These are phyloP conservation scores for Ampelocalamus luodianensis DNA, from an alignment of 176 grass and related monocot genomes.

Conservation along the genomic window DNA sequence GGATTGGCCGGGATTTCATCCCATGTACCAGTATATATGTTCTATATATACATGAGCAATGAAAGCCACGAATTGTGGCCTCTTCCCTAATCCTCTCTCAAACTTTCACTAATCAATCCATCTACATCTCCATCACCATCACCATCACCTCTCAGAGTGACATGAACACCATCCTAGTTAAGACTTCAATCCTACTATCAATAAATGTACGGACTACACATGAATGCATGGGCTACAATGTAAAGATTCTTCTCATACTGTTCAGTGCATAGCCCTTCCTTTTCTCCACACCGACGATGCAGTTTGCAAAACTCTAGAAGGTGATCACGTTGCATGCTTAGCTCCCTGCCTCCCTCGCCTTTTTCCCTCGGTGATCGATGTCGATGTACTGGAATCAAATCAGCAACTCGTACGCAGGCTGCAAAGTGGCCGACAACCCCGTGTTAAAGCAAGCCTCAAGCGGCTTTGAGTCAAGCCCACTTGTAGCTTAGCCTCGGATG, in stretches of 20 bases:
- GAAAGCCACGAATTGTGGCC: too few species aligned
- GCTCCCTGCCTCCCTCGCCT: background rate
- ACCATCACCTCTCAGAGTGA: background rate
- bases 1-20: too few species aligned
- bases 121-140: slow-evolving; percentile 4
- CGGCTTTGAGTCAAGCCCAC: too few species aligned
- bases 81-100: too few species aligned
- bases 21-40: too few species aligned
- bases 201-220: background rate
- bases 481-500: slow-evolving; percentile 33
- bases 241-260: background rate
- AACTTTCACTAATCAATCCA: background rate
- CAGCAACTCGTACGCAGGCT: slow-evolving; percentile 36
- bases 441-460: slow-evolving; percentile 47
- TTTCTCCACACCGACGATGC: slow-evolving; percentile 5
- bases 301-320: slow-evolving; percentile 38
- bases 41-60: too few species aligned
- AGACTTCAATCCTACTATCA: background rate
- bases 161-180: background rate
- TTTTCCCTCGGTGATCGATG: background rate
- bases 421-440: slow-evolving; percentile 69
- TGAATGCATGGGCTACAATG: background rate
- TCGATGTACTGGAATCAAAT: slow-evolving; percentile 37
- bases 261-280: background rate
- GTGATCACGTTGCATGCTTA: slow-evolving; percentile 27